Evolutionary conservation across 2,329 filamentous ascomycete species (phyloP).

Genomic region (Calonectria henricotiae): DNA sequence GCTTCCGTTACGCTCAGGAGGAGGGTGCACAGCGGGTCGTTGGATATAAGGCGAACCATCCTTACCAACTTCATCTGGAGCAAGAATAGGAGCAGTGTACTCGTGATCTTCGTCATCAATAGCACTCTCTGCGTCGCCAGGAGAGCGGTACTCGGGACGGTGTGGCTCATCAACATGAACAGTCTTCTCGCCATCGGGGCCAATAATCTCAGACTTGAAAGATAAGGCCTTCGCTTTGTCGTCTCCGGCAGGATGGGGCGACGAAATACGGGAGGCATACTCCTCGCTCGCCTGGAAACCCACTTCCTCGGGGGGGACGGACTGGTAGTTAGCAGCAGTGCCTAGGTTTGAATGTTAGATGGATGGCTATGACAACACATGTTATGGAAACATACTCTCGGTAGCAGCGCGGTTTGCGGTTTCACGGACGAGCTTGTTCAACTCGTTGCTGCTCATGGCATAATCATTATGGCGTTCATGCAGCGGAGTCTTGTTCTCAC

Average conservation of each 20-base stretch:
- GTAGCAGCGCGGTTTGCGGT: slow-evolving; percentile 72
- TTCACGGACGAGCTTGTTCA: slow-evolving; percentile 90
- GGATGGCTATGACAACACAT: slow-evolving; percentile 26
- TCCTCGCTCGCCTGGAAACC: slow-evolving; percentile 91
- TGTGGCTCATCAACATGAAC: slow-evolving; percentile 83
- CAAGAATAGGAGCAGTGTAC: slow-evolving; percentile 86
- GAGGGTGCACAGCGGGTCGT: slow-evolving; percentile 87
- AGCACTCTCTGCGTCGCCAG: slow-evolving; percentile 61
- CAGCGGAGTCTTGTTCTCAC: slow-evolving; percentile 76
- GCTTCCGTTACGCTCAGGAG: slow-evolving; percentile 75
- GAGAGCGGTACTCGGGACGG: slow-evolving; percentile 59
- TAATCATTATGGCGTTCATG: slow-evolving; percentile 78
- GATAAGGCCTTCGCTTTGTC: slow-evolving; percentile 42
- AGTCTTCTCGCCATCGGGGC: slow-evolving; percentile 68
- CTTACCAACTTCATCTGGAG: slow-evolving; percentile 88
- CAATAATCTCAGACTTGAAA: slow-evolving; percentile 55
- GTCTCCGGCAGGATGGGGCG: slow-evolving; percentile 69
- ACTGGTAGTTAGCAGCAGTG: slow-evolving; percentile 73
- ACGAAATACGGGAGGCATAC: slow-evolving; percentile 82
- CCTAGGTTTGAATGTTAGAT: slow-evolving; percentile 65
- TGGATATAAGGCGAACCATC: slow-evolving; percentile 78
- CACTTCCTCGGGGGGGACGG: slow-evolving; percentile 91
- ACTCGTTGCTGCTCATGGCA: slow-evolving; percentile 89
- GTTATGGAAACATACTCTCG: slow-evolving; percentile 62
- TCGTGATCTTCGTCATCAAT: slow-evolving; percentile 74